A percentile compares a stretch with the other conserved stretches of the same genome.
Conservation (phyloP, 805 yeast species). For the Lipomyces chichibuensis region DNA sequence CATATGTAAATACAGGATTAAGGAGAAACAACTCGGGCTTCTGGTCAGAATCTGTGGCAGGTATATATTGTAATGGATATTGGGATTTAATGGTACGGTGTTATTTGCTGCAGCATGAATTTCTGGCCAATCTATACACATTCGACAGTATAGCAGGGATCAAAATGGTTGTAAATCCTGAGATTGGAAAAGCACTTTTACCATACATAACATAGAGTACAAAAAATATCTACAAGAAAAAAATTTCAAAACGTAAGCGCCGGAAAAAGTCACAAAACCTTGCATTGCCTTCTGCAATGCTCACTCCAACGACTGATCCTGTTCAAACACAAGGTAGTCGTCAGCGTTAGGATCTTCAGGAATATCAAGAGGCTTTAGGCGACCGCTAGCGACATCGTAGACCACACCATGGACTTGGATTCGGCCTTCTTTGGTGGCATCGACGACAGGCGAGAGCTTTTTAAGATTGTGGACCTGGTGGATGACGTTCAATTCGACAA, state of each 20-base stretch:
- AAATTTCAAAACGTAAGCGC: not conserved
- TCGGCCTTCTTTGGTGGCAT: conserved; percentile 63
- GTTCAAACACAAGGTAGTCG: conserved; percentile 25
- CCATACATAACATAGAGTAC: too few relatives aligned
- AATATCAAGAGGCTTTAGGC: conserved; percentile 52
- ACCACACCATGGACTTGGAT: conserved; percentile 81
- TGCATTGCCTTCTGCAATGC: not conserved
- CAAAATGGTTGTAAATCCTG: too few relatives aligned
- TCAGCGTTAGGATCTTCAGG: conserved; percentile 41
- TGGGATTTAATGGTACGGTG: not conserved
- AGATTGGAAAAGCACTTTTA: too few relatives aligned
- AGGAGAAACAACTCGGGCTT: not conserved
- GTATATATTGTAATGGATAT: not conserved
- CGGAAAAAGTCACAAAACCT: not conserved
- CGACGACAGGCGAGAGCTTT: conserved; percentile 65
- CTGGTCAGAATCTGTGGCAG: not conserved
- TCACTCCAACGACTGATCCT: conserved; percentile 12
- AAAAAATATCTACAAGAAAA: not conserved
- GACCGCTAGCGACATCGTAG: conserved; percentile 81
- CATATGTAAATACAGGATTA: not conserved
- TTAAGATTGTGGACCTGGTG: conserved; percentile 69
- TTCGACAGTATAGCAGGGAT: too few relatives aligned
- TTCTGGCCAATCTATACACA: not conserved
- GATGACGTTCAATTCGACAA: conserved; percentile 76
- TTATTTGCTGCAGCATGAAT: not conserved